Evolutionary conservation across 805 yeast species (phyloP).

Genomic region (Cyberlindnera petersonii): DNA sequence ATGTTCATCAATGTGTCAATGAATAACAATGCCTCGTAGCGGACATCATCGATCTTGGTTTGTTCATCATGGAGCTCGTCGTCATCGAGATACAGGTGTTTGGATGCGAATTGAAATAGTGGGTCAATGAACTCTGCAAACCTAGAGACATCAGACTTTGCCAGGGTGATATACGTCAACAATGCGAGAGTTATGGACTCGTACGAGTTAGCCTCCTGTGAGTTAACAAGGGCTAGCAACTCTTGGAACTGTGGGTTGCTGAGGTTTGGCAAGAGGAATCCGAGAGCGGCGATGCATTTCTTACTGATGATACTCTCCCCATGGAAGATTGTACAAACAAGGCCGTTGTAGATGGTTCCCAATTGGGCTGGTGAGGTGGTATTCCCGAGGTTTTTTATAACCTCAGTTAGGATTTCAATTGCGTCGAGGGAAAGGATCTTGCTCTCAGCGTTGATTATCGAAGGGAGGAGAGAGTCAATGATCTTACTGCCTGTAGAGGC

Average conservation of each 20-base stretch:
- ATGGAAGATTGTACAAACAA: conserved; percentile 37
- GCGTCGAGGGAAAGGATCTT: conserved; percentile 42
- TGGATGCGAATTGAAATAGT: conserved; percentile 23
- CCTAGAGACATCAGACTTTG: conserved; percentile 28
- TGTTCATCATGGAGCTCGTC: conserved; percentile 37
- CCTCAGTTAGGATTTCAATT: conserved; percentile 57
- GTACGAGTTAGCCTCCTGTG: conserved; percentile 19
- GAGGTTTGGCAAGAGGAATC: conserved; percentile 34
- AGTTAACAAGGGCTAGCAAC: conserved; percentile 20
- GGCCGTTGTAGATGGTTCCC: conserved; percentile 21
- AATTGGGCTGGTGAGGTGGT: conserved; percentile 37
- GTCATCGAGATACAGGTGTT: conserved; percentile 28
- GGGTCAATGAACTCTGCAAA: conserved; percentile 21
- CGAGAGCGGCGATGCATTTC: conserved; percentile 46
- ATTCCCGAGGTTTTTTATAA: conserved; percentile 47
- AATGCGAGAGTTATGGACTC: conserved; percentile 21
- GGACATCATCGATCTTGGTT: conserved; percentile 40
- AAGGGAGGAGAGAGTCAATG: conserved; percentile 37
- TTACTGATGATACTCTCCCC: conserved; percentile 46
- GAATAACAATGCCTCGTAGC: conserved; percentile 46
- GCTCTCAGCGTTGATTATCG: conserved; percentile 30
- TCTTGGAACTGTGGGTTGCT: conserved; percentile 25
- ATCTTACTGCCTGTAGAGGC: conserved; percentile 29
- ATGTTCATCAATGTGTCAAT: conserved; percentile 39
- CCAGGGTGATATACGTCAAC: conserved; percentile 24